These are phyloP conservation scores for Mercurialis annua DNA, from an alignment of 345 rosid species.

Conservation along the genomic window DNA sequence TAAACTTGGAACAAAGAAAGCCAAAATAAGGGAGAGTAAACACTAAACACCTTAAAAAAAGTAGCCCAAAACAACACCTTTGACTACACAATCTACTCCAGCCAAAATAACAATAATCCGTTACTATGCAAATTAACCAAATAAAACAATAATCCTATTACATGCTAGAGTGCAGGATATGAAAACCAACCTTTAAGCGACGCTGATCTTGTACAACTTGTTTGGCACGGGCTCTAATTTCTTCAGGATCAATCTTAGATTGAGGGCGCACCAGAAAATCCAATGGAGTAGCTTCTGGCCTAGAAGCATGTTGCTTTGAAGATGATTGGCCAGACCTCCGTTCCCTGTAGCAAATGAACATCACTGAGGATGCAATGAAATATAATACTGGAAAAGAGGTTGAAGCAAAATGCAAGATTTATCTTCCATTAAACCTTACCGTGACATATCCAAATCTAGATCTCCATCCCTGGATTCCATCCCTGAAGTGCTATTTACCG, in stretches of 20 bases:
- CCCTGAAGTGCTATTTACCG: slow-evolving; percentile 53
- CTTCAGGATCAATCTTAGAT: slow-evolving; percentile 91
- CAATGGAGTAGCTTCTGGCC: slow-evolving; percentile 96
- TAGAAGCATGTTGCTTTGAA: slow-evolving; percentile 61
- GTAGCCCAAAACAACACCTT: too few species aligned
- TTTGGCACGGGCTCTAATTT: slow-evolving; percentile 79
- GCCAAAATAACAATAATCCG: neutral
- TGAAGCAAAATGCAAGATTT: neutral
- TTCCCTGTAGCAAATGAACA: slow-evolving; percentile 27
- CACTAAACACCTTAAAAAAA: too few species aligned
- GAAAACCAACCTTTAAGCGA: slow-evolving; percentile 65
- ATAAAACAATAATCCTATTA: neutral
- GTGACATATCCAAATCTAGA: slow-evolving; percentile 69
- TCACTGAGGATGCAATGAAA: neutral
- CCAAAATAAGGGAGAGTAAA: too few species aligned
- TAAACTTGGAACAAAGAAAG: too few species aligned
- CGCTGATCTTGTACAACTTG: slow-evolving; percentile 86
- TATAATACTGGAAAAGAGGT: neutral
- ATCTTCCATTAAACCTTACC: slow-evolving; percentile 42
- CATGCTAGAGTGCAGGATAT: neutral
- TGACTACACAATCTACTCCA: too few species aligned
- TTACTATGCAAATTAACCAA: neutral
- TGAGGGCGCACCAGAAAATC: slow-evolving; percentile 93
- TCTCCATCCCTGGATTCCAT: slow-evolving; percentile 91
- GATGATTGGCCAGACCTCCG: slow-evolving; percentile 70